Evolutionary conservation across 768 basidiomycete species (phyloP), one percentile per base, ranked within the genome.

Genomic region (Amanita subjunquillea): DNA sequence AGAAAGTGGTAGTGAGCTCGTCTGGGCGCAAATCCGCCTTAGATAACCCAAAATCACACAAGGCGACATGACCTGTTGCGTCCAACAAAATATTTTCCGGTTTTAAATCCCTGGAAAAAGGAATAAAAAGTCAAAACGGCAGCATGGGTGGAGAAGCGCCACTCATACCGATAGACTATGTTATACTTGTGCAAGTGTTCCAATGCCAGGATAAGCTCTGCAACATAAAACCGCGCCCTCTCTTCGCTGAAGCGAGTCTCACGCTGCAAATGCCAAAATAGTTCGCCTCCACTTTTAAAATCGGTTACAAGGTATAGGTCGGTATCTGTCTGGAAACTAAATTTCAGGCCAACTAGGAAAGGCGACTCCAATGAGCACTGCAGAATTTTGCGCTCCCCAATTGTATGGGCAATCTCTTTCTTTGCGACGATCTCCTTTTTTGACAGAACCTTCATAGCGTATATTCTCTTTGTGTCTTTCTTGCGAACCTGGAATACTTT

Each of bases 401-500:
- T 98, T 13, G 96, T 99, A 67, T 99, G 96, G 7, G 95, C 95
- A 42, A 99, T 92, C 67, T 99, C 96, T 69, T 98, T 98, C 77
- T 97, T 98, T 23, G 91, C 94, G 51, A 98, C 83, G 60, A 99
- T 98, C 69, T 99, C 96, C 75, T 91, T 94, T 73, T 99, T 99
- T 30, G 91, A 94, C 37, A 99, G 78, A 53, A 98, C 91, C 64
- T 99, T 99, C 95, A 99, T 98, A 48, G 96, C 96, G 72, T 97
- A 99, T 70, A 99, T 98, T 43, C 96, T 89, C 67, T 91, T 89
- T 39, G 96, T 99, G 72, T 99, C 94, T 66, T 77, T 84, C 72
- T 99, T 99, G 56, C 96, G 90, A 46, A 99, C 96, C 68, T 99
- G 96, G 76, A 97, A 98, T 17, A 99, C 96, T 51, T 92, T 89